phyloP scores from a whole-genome alignment of 768 basidiomycete genomes.

The Suillus luteus region DNA sequence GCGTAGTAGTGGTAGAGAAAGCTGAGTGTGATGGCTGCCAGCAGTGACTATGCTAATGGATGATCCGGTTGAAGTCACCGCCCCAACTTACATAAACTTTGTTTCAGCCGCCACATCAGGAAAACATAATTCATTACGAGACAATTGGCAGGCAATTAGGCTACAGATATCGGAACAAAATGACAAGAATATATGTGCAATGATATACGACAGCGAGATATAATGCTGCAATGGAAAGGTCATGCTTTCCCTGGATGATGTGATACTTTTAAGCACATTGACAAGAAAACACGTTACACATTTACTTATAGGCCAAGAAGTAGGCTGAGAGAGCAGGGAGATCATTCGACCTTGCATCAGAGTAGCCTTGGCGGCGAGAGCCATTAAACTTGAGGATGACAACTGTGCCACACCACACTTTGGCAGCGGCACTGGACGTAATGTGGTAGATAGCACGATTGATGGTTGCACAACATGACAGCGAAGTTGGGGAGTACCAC shows the following conservation, averaged over 20 bases:
- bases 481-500: slow-evolving; percentile 72
- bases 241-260: neutral
- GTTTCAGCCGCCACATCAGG: no score
- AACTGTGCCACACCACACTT: slow-evolving; percentile 79
- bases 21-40: no score
- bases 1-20: no score
- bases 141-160: no score
- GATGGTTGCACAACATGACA: slow-evolving; percentile 60
- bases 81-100: no score
- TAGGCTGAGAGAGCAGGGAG: slow-evolving; percentile 85
- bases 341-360: slow-evolving; percentile 83
- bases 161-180: slow-evolving; percentile 6
- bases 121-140: no score
- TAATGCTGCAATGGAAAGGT: neutral
- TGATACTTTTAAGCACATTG: slow-evolving; percentile 26
- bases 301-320: slow-evolving; percentile 76
- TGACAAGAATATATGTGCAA: slow-evolving; percentile 1
- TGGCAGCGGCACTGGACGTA: slow-evolving; percentile 78
- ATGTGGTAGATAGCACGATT: slow-evolving; percentile 84
- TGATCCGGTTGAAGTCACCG: no score
- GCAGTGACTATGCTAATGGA: no score
- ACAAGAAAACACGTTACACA: slow-evolving; percentile 28
- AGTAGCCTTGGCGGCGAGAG: slow-evolving; percentile 80
- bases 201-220: slow-evolving; percentile 4
- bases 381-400: slow-evolving; percentile 86